phyloP scores from a whole-genome alignment of 306 rosid species.

The Prinsepia uniflora region DNA sequence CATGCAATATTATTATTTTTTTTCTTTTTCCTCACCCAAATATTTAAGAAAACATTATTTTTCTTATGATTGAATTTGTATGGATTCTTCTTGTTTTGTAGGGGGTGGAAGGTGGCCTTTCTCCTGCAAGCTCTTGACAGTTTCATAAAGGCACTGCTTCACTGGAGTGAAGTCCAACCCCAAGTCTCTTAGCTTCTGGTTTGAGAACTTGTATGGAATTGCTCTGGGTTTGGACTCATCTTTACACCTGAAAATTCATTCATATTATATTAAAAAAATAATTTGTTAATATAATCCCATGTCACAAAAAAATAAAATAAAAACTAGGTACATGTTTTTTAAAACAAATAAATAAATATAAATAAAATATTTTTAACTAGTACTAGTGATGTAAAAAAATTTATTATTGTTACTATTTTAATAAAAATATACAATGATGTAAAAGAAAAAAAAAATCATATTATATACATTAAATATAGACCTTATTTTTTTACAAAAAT shows the following conservation, averaged over 20 bases:
- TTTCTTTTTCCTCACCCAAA: background rate
- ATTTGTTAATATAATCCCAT: background rate
- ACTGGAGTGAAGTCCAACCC: constrained; percentile 75
- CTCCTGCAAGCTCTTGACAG: constrained; percentile 79
- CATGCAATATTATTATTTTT: background rate
- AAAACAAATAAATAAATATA: background rate
- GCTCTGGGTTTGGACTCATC: constrained; percentile 74
- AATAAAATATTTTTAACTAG: background rate
- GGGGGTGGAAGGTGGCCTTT: constrained; percentile 69
- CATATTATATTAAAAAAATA: background rate
- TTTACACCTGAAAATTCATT: constrained; percentile 47
- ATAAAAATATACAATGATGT: too few relatives aligned
- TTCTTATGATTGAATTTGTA: constrained; percentile 26
- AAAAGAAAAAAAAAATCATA: too few relatives aligned
- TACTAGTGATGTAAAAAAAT: too few relatives aligned
- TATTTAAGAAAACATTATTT: too few relatives aligned
- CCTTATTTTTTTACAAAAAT: too few relatives aligned
- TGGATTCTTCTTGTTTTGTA: constrained; percentile 31
- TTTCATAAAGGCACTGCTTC: constrained; percentile 71
- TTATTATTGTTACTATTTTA: too few relatives aligned
- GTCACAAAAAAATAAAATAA: background rate
- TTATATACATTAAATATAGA: too few relatives aligned
- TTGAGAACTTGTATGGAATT: constrained; percentile 65
- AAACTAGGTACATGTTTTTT: background rate
- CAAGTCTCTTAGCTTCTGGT: constrained; percentile 60